phyloP scores from a whole-genome alignment of 2,329 filamentous ascomycete genomes.

The Botrytis aclada region DNA sequence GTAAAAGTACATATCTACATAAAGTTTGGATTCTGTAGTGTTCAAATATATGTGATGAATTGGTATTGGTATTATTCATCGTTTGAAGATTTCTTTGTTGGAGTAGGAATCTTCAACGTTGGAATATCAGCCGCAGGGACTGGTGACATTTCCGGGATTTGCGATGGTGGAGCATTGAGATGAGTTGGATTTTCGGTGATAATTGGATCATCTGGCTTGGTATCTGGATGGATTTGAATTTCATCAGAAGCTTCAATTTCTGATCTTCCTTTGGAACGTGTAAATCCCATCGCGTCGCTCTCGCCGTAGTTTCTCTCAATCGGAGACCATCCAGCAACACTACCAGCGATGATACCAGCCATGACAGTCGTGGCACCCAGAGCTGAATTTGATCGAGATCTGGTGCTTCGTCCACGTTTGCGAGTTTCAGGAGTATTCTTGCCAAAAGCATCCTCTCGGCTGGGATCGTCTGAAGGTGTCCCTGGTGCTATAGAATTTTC shows the following conservation, averaged over 20 bases:
- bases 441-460: slow-evolving; percentile 52
- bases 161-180: slow-evolving; percentile 32
- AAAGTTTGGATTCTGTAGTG: not conserved
- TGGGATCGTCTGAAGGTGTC: slow-evolving; percentile 53
- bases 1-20: slow-evolving; percentile 13
- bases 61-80: not conserved
- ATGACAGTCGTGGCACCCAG: slow-evolving; percentile 74
- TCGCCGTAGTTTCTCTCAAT: slow-evolving; percentile 53
- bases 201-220: slow-evolving; percentile 46
- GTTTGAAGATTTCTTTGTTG: not conserved
- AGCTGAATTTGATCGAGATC: slow-evolving; percentile 63
- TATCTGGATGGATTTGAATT: slow-evolving; percentile 49
- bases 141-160: slow-evolving; percentile 31
- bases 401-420: slow-evolving; percentile 63
- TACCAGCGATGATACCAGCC: slow-evolving; percentile 78
- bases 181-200: slow-evolving; percentile 42
- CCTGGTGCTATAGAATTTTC: slow-evolving; percentile 61
- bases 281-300: slow-evolving; percentile 34
- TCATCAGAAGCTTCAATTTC: slow-evolving; percentile 44
- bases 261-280: slow-evolving; percentile 29
- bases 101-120: slow-evolving; percentile 6
- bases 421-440: slow-evolving; percentile 57
- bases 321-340: slow-evolving; percentile 74
- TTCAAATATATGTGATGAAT: not conserved
- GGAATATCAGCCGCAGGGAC: slow-evolving; percentile 18